Conservation (phyloP, 768 basidiomycete species). For the Mycena rosella region DNA sequence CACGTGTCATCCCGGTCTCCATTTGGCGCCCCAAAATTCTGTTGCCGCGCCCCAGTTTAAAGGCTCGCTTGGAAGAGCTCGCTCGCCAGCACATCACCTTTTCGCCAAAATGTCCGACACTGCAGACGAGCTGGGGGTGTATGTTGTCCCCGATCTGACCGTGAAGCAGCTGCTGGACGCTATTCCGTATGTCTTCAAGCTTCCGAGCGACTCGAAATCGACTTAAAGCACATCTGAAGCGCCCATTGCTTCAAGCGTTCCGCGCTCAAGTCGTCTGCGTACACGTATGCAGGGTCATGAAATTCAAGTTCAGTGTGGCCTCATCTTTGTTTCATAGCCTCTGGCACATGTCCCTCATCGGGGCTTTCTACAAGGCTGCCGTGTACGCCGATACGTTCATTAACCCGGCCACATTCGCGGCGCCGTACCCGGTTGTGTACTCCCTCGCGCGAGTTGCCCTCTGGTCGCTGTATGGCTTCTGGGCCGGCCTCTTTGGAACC, state of each 20-base stretch:
- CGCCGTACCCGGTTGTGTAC: conserved; percentile 71
- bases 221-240: conserved; percentile 55
- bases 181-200: conserved; percentile 74
- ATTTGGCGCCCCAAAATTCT: too few species aligned
- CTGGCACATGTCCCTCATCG: conserved; percentile 83
- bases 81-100: not conserved
- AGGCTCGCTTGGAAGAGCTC: too few species aligned
- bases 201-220: not conserved
- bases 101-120: conserved; percentile 16
- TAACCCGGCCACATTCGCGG: conserved; percentile 63
- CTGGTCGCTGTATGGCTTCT: conserved; percentile 88
- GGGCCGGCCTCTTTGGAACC: conserved; percentile 87
- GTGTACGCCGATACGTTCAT: conserved; percentile 74
- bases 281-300: conserved; percentile 71
- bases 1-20: too few species aligned
- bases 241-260: conserved; percentile 94
- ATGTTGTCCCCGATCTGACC: conserved; percentile 84
- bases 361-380: conserved; percentile 75
- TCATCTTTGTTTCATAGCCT: not conserved
- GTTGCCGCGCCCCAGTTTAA: too few species aligned
- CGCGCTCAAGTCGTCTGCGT: conserved; percentile 80
- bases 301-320: not conserved
- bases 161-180: conserved; percentile 88
- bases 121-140: conserved; percentile 64
- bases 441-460: conserved; percentile 72